Evolutionary conservation across 345 rosid species (phyloP).

Genomic region (Populus nigra): DNA sequence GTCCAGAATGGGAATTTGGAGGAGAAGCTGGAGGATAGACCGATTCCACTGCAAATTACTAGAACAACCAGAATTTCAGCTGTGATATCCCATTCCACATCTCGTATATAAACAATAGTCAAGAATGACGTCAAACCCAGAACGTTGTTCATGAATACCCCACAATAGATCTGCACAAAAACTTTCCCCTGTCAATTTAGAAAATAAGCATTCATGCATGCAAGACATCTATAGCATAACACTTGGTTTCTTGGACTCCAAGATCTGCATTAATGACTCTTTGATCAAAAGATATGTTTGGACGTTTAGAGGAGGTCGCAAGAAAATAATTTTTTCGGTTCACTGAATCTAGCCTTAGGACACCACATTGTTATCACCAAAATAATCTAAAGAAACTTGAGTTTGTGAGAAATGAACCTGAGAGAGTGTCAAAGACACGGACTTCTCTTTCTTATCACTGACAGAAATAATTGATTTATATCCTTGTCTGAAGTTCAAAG

Average conservation of each 20-base stretch:
- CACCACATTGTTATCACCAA: no score
- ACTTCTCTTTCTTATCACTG: conserved; percentile 28
- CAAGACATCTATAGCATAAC: neutral
- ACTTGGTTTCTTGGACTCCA: neutral
- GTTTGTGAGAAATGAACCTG: conserved; percentile 30
- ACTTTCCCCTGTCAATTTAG: neutral
- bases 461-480: conserved; percentile 24
- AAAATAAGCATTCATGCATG: neutral
- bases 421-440: conserved; percentile 39
- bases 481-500: conserved; percentile 30
- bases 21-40: conserved; percentile 27
- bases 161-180: conserved; percentile 38
- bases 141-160: conserved; percentile 46
- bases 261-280: neutral
- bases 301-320: neutral
- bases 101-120: conserved; percentile 32
- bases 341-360: no score
- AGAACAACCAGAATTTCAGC: conserved; percentile 38
- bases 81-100: conserved; percentile 40
- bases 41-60: conserved; percentile 37
- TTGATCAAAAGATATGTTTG: neutral
- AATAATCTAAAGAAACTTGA: neutral
- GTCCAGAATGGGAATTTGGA: conserved; percentile 39
- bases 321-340: neutral
- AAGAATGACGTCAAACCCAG: conserved; percentile 38